Conservation (phyloP, 1,284 basidiomycete species). For the Heterobasidion annosum region DNA sequence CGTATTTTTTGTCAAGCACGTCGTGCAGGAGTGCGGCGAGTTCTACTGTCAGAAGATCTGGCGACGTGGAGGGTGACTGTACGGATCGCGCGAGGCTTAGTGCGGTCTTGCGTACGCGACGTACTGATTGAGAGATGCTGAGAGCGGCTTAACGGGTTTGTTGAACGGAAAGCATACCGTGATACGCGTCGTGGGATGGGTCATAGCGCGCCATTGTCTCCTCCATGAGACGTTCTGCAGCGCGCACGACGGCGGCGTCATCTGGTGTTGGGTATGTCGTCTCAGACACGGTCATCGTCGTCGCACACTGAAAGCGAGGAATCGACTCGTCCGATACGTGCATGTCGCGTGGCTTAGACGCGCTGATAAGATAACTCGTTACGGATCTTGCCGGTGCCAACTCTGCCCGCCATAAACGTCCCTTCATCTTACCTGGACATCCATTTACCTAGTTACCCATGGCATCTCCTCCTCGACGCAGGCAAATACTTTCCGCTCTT, state of each 20-base stretch:
- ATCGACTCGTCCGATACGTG: not conserved
- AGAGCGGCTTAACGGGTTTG: not conserved
- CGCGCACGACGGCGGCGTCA: constrained; percentile 38
- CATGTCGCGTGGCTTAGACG: not conserved
- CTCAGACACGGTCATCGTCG: not conserved
- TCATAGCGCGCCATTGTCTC: constrained; percentile 80
- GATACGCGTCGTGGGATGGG: constrained; percentile 84
- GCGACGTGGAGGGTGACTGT: constrained; percentile 20
- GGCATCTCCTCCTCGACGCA: not conserved
- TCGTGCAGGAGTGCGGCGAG: constrained; percentile 86
- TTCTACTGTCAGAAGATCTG: constrained; percentile 72
- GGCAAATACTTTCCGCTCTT: not conserved
- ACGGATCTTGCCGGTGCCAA: not conserved
- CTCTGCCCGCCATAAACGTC: not conserved
- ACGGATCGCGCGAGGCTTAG: constrained; percentile 53
- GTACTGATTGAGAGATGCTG: constrained; percentile 36
- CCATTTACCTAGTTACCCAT: no score
- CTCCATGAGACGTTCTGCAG: constrained; percentile 65
- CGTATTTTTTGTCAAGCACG: constrained; percentile 82
- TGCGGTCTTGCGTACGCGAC: constrained; percentile 75
- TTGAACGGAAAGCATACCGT: constrained; percentile 43
- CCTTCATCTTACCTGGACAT: no score
- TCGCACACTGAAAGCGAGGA: not conserved
- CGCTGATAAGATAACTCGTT: not conserved
- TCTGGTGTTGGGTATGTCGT: constrained; percentile 23